These are phyloP conservation scores for Hemileia vastatrix DNA, from an alignment of 1,284 basidiomycete species.

Conservation along the genomic window DNA sequence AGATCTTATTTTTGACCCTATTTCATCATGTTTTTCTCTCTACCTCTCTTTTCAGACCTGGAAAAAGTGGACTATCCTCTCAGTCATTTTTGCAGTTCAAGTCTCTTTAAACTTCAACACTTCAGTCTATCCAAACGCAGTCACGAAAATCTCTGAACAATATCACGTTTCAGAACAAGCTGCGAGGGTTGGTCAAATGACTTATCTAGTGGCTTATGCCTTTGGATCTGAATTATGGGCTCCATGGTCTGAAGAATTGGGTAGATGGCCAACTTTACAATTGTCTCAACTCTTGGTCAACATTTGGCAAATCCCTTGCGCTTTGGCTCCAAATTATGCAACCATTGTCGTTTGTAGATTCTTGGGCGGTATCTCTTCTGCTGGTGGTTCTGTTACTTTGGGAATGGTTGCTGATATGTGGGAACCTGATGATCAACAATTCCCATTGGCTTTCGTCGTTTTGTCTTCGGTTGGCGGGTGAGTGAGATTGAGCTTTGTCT, in stretches of 20 bases:
- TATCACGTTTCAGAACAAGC: conserved; percentile 45
- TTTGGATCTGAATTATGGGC: conserved; percentile 45
- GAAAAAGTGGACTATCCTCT: conserved; percentile 46
- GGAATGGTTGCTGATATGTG: conserved; percentile 38
- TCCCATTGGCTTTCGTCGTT: conserved; percentile 42
- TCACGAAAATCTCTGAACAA: too few relatives aligned
- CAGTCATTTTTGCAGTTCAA: conserved; percentile 46
- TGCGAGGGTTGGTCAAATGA: conserved; percentile 46
- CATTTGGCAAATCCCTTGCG: conserved; percentile 40
- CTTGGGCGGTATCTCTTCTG: conserved; percentile 43
- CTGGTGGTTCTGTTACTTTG: conserved; percentile 19
- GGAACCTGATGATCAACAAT: conserved; percentile 42
- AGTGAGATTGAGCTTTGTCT: conserved; percentile 6
- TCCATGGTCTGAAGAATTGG: conserved; percentile 44
- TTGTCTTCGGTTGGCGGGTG: conserved; percentile 36
- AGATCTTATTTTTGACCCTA: too few relatives aligned
- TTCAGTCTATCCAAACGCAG: conserved; percentile 43
- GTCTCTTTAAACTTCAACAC: conserved; percentile 46
- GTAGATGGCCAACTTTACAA: conserved; percentile 40
- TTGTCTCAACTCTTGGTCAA: conserved; percentile 33
- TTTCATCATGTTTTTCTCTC: conserved; percentile 1
- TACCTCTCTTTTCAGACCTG: conserved; percentile 34
- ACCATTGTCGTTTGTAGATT: conserved; percentile 40
- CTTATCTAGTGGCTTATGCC: conserved; percentile 47
- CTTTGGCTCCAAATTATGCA: conserved; percentile 40